Base-by-base conservation (phyloP, 177 flowering plant genomes). In the Vitis hybrid region DNA sequence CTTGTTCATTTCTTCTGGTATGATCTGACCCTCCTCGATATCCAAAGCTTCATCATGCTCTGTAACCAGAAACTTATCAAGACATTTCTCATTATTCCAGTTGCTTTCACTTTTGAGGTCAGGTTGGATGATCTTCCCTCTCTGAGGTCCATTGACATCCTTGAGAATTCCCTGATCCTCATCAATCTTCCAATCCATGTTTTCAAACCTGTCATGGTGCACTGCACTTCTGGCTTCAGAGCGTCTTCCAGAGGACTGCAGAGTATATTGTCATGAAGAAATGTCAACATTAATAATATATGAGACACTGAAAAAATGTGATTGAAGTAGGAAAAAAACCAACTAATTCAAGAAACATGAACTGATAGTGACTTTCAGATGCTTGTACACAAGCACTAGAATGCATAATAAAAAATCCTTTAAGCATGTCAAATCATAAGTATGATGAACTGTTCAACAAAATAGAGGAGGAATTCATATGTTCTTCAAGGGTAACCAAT, bases 1-100 rank as follows among this genome's bases (percentile, higher is more conserved):
- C 19, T 58, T 74, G 23, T 55, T 67, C 13, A 50, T 54, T 57
- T 82, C 84, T 63, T 80, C 82, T 14, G 56, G 55, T 56, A 72
- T 52, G 40, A 85, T 78, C 75, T 86, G 87, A 56, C 88, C 91
- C 67, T 84, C 93, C 76, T 85, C 88, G 26, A 81, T 73, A 17
- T 75, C 84, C 52, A 72, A 72, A 74, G 72, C 75, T 40, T 77
- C 78, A 32, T 72, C 52, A 0, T 66, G 67, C 67, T 70, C 74
- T 10, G 54, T 61, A 61, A 68, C 34, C 2, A 69, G 72, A 62
- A 65, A 64, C 74, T 74, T 77, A 23, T 78, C 77, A 21, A 64
- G 61, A 77, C 75, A 55, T 17, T 72, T 78, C 73, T 66, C 69
- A 21, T 74, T 70, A n/a, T 62, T 66, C 13, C 50, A 52, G 17